Evolutionary conservation across 2,329 filamentous ascomycete genomes (phyloP).

Genomic region (Sporothrix pallida): DNA sequence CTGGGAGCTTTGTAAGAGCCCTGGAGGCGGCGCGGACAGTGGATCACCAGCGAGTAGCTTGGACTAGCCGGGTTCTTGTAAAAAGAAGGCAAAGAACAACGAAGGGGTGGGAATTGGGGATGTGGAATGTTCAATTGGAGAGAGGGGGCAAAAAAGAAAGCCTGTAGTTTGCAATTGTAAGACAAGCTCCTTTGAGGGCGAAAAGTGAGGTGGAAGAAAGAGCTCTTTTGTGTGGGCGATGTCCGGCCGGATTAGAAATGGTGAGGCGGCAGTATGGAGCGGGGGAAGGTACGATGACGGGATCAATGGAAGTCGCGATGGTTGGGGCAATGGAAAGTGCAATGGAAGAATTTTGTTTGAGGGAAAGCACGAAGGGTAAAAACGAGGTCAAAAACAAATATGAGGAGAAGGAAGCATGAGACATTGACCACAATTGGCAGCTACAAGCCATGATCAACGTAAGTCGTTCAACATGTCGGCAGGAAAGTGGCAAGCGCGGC

Average conservation of each 20-base stretch:
- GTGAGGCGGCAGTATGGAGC: not conserved
- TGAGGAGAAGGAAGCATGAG: not conserved
- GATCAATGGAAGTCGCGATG: not conserved
- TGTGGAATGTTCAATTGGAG: slow-evolving; percentile 1
- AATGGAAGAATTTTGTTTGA: not conserved
- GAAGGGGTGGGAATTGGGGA: not conserved
- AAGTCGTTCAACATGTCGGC: not conserved
- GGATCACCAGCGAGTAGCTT: slow-evolving; percentile 1
- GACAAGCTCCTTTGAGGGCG: not conserved
- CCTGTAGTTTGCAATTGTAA: not conserved
- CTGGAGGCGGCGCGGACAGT: not conserved
- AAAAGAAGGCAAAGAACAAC: not conserved
- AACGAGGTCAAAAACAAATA: not conserved
- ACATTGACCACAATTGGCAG: slow-evolving; percentile 18
- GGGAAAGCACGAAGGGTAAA: not conserved
- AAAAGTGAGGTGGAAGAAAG: slow-evolving; percentile 16
- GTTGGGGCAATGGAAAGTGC: not conserved
- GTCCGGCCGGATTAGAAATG: slow-evolving; percentile 23
- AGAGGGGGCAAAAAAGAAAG: not conserved
- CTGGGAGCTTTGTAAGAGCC: slow-evolving; percentile 31
- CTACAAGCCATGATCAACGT: not conserved
- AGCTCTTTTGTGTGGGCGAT: not conserved
- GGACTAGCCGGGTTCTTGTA: slow-evolving; percentile 2
- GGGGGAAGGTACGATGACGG: not conserved
- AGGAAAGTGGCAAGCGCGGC: slow-evolving; percentile 18